phyloP scores from a whole-genome alignment of 176 grass and related monocot genomes.

The Carex scoparia region DNA sequence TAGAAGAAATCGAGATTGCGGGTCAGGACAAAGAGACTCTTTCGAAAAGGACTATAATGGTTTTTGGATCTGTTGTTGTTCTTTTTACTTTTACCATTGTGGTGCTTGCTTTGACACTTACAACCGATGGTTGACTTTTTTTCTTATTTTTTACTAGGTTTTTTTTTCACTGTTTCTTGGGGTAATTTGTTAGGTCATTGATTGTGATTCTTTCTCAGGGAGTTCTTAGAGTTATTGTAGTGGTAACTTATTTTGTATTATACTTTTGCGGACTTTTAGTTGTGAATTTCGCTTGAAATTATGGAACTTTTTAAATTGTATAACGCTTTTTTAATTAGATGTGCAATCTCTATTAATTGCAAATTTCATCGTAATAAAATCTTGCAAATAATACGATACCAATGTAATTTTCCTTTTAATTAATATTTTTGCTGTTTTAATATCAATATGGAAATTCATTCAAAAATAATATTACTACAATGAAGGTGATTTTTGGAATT shows the following conservation, averaged over 20 bases:
- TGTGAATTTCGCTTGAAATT: not conserved
- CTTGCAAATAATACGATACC: not conserved
- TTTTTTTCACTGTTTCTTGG: not conserved
- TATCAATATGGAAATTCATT: not conserved
- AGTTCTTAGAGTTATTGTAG: not conserved
- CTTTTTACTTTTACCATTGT: constrained; percentile 56
- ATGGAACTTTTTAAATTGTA: not conserved
- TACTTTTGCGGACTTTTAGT: not conserved
- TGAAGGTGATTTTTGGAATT: not conserved
- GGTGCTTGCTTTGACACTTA: constrained; percentile 58
- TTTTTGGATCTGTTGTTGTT: constrained; percentile 46
- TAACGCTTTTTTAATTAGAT: not conserved
- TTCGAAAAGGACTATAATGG: constrained; percentile 41
- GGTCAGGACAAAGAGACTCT: constrained; percentile 49
- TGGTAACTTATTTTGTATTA: not conserved
- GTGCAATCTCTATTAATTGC: not conserved
- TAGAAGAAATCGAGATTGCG: constrained; percentile 64
- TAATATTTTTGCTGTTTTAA: not conserved
- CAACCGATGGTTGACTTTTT: constrained; percentile 69
- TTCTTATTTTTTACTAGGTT: not conserved
- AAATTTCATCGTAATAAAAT: not conserved
- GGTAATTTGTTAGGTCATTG: not conserved
- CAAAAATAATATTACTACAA: not conserved
- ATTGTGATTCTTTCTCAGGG: not conserved
- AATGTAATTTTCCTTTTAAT: not conserved